Percentiles rank a stretch among this genome's conserved stretches.
These are phyloP conservation scores for Fraxinus angustifolia DNA, from an alignment of 305 asterid genomes.

Conservation along the genomic window DNA sequence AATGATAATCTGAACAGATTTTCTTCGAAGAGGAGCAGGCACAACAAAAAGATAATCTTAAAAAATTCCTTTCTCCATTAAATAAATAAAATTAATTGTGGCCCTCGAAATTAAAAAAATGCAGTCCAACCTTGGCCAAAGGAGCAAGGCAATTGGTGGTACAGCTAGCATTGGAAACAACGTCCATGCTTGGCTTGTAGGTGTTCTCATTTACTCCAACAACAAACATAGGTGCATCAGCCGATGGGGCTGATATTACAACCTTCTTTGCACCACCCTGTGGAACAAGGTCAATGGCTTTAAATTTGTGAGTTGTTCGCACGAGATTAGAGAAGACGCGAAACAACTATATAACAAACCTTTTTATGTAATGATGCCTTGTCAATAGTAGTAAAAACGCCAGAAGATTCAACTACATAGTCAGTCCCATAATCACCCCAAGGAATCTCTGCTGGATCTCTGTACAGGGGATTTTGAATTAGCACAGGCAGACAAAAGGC, in stretches of 20 bases:
- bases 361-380: constrained; percentile 88
- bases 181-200: constrained; percentile 79
- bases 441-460: constrained; percentile 91
- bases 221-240: constrained; percentile 99
- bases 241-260: constrained; percentile 96
- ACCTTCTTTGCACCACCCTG: constrained; percentile 99
- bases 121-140: constrained; percentile 70
- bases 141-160: constrained; percentile 99
- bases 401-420: constrained; percentile 92
- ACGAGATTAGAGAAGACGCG: constrained; percentile 8
- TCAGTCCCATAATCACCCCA: constrained; percentile 97
- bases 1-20: neutral
- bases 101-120: neutral
- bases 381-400: constrained; percentile 80
- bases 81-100: neutral
- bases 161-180: constrained; percentile 97
- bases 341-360: constrained; percentile 37
- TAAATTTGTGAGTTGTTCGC: constrained; percentile 17
- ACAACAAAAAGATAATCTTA: constrained; percentile 10
- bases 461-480: constrained; percentile 30
- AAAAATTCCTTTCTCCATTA: neutral
- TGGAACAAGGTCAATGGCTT: constrained; percentile 23
- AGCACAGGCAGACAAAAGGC: constrained; percentile 1
- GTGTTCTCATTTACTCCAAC: constrained; percentile 87
- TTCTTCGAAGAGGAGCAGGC: neutral